A percentile compares a stretch with the other conserved stretches of the same genome.
phyloP scores from a whole-genome alignment of 768 basidiomycete genomes.

The Amanita fuliginea region DNA sequence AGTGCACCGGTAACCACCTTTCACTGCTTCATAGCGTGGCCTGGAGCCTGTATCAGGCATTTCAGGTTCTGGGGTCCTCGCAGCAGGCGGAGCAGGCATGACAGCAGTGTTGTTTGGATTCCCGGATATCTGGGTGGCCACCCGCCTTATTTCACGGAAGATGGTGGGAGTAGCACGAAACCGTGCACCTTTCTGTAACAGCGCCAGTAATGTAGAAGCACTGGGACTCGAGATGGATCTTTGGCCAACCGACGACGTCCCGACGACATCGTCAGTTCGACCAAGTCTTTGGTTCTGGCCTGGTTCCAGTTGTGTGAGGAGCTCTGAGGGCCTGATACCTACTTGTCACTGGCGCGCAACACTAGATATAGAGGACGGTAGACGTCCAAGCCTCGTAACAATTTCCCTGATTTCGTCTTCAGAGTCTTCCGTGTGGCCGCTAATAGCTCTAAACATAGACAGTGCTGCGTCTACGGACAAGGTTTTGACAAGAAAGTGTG shows the following conservation, averaged over 20 bases:
- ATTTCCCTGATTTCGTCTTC: not conserved
- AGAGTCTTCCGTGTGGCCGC: not conserved
- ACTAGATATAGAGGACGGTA: not conserved
- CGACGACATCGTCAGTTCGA: not conserved
- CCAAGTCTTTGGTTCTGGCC: not conserved
- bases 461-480: not conserved
- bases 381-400: not conserved
- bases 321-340: not conserved
- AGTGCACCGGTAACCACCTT: too few relatives aligned
- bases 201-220: not conserved
- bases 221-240: not conserved
- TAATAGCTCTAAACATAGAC: not conserved
- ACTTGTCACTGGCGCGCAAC: not conserved
- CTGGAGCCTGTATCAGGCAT: too few relatives aligned
- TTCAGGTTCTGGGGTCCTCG: too few relatives aligned
- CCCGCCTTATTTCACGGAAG: not conserved
- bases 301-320: not conserved
- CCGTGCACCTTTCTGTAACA: not conserved
- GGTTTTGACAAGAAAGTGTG: not conserved
- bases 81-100: not conserved
- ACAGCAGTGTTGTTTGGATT: too few relatives aligned
- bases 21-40: too few relatives aligned
- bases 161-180: too few relatives aligned
- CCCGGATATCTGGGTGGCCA: not conserved
- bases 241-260: not conserved